Base-by-base conservation (phyloP, 2,329 filamentous ascomycete genomes). In the Colletotrichum lindemuthianum region DNA sequence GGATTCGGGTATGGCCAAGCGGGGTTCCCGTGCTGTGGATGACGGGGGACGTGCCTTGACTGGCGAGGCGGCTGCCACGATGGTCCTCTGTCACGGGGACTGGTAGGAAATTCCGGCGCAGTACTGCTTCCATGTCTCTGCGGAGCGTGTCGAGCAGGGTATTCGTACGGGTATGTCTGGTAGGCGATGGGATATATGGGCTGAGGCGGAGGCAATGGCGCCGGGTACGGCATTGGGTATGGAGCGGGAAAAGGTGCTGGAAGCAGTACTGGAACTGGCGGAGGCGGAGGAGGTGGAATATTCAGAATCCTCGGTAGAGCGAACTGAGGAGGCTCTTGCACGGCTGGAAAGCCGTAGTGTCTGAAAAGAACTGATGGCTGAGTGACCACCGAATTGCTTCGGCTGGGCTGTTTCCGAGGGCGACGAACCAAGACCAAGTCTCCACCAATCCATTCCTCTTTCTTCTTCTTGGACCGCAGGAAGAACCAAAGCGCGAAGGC, bases 401-500 rank as follows among this genome's bases (percentile, higher is more conserved):
- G 50, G 47, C 41, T 65, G 45, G 51, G 11, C 51, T 10, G 15
- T 34, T 15, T 44, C 11, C 41, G 55, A 32, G 24, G 47, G 7
- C 59, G 63, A 16, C 59, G 52, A 16, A 65, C 59, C 11, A 65
- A 59, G 10, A 65, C 41, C 32, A 65, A 48, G n/a, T 55, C 54
- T 11, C 57, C 47, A 11, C 58, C 41, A 11, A 61, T 41, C 63
- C 58, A 60, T 4, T 44, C 40, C 13, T 60, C 36, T 32, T 57
- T 53, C 48, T 56, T 63, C 53, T 61, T 66, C 39, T 58, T 66
- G 9, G 59, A 64, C 41, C 1, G 52, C 37, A 33, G 51, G n/a
- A 65, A 78, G 70, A 75, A 81, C 70, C 77, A 72, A 41, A 74
- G 74, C 5, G 73, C 54, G 11, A 78, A 43, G 0, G 70, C 64